These are phyloP conservation scores for Elongisporangium anandrum DNA, from an alignment of 352 stramenopile genomes.

Conservation along the genomic window DNA sequence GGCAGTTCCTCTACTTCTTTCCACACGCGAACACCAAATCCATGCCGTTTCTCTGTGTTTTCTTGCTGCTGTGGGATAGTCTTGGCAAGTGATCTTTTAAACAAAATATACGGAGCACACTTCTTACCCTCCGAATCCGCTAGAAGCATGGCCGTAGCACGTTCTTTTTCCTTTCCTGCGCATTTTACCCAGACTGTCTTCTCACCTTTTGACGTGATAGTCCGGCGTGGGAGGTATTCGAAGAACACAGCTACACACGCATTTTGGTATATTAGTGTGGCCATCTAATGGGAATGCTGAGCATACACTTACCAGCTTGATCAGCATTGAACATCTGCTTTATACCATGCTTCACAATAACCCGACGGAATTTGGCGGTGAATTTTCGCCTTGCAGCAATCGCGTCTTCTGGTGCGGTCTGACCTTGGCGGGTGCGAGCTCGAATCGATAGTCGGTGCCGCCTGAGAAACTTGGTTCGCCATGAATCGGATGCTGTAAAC, in stretches of 20 bases:
- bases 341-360: slow-evolving; percentile 5
- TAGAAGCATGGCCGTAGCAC: too few relatives aligned
- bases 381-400: neutral
- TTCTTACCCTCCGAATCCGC: too few relatives aligned
- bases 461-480: neutral
- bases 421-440: slow-evolving; percentile 1
- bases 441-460: slow-evolving; percentile 5
- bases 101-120: too few relatives aligned
- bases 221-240: slow-evolving; percentile 8
- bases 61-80: neutral
- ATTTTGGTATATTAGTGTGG: too few relatives aligned
- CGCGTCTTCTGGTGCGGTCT: slow-evolving; percentile 6
- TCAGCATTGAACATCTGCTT: slow-evolving; percentile 7
- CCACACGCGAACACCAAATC: slow-evolving; percentile 3
- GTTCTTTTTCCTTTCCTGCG: too few relatives aligned
- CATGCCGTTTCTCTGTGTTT: neutral
- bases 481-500: slow-evolving; percentile 4
- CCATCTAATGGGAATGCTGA: neutral
- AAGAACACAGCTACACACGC: slow-evolving; percentile 8
- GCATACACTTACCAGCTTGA: slow-evolving; percentile 10
- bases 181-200: slow-evolving; percentile 5
- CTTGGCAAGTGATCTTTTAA: too few relatives aligned
- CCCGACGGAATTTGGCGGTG: neutral
- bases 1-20: neutral
- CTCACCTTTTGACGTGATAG: neutral